These are phyloP conservation scores for Noccaea bulbosa DNA, from an alignment of 345 rosid genomes.

Conservation along the genomic window DNA sequence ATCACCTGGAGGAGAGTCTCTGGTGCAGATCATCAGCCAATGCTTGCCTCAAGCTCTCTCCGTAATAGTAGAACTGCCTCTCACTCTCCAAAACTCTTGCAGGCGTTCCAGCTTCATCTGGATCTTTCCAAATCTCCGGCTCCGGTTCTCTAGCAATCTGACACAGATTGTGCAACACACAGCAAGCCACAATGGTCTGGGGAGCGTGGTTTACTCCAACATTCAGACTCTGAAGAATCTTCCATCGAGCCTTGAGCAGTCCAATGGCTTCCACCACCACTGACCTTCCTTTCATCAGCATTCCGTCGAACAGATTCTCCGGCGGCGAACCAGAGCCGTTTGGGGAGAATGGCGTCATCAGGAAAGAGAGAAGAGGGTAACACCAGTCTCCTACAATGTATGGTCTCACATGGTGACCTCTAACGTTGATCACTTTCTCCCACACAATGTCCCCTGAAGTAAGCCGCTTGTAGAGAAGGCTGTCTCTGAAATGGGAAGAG, in stretches of 20 bases:
- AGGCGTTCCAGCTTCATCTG: constrained; percentile 72
- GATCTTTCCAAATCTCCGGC: constrained; percentile 85
- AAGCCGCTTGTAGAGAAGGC: constrained; percentile 80
- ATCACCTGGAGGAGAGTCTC: constrained; percentile 79
- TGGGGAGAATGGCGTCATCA: constrained; percentile 92
- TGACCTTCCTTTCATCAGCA: constrained; percentile 97
- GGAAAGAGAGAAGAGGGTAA: constrained; percentile 74
- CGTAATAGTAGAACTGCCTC: constrained; percentile 75
- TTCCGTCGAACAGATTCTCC: constrained; percentile 90
- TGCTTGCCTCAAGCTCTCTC: constrained; percentile 90
- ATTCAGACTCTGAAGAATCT: constrained; percentile 90
- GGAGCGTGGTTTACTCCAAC: constrained; percentile 95
- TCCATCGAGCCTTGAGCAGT: constrained; percentile 91
- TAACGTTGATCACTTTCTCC: constrained; percentile 76
- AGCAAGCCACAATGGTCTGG: constrained; percentile 96
- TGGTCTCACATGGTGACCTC: constrained; percentile 90
- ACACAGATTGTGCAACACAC: constrained; percentile 95
- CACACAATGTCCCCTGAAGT: constrained; percentile 87
- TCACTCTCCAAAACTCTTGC: constrained; percentile 82
- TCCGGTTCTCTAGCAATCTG: constrained; percentile 98
- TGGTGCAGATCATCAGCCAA: constrained; percentile 94
- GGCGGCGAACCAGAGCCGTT: constrained; percentile 83
- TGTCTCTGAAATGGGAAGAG: constrained; percentile 82
- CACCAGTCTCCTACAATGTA: constrained; percentile 98
- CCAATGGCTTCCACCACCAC: constrained; percentile 94